Evolutionary conservation across 1,139 yeast genomes (phyloP).

Genomic region (Geotrichum bryndzae): DNA sequence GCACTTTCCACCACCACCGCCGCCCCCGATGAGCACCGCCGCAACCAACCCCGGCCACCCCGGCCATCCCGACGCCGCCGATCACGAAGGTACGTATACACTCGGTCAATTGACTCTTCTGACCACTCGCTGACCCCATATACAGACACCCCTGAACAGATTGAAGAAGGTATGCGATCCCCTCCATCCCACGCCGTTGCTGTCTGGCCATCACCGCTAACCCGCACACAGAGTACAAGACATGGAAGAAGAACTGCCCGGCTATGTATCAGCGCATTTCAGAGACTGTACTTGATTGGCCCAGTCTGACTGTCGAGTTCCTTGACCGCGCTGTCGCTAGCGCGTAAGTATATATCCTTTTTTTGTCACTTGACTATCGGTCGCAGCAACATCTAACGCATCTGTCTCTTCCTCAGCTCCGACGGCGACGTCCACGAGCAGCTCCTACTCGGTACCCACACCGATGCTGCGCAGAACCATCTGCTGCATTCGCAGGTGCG

Average conservation of each 20-base stretch:
- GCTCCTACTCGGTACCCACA: conserved; percentile 77
- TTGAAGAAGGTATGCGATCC: conserved; percentile 13
- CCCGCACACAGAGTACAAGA: conserved; percentile 55
- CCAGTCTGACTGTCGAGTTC: conserved; percentile 43
- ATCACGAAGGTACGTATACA: background rate
- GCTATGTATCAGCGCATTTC: conserved; percentile 73
- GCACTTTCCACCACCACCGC: background rate
- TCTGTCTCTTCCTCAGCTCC: conserved; percentile 13
- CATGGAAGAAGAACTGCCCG: conserved; percentile 96
- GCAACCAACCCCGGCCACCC: background rate
- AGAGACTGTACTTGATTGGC: conserved; percentile 60
- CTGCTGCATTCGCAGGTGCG: conserved; percentile 41
- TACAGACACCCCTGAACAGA: conserved; percentile 14
- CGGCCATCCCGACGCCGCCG: background rate
- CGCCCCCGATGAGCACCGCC: background rate
- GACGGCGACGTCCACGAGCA: conserved; percentile 28
- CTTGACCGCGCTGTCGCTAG: conserved; percentile 18
- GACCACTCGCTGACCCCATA: background rate
- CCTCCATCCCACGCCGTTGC: background rate
- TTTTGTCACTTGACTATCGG: background rate
- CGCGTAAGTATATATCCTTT: background rate
- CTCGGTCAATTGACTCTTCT: background rate
- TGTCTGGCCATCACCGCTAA: background rate
- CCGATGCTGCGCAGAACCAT: conserved; percentile 73
- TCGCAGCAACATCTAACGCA: conserved; percentile 5